These are phyloP conservation scores for Phytophthora tentaculata DNA, from an alignment of 352 stramenopile species.

Conservation along the genomic window DNA sequence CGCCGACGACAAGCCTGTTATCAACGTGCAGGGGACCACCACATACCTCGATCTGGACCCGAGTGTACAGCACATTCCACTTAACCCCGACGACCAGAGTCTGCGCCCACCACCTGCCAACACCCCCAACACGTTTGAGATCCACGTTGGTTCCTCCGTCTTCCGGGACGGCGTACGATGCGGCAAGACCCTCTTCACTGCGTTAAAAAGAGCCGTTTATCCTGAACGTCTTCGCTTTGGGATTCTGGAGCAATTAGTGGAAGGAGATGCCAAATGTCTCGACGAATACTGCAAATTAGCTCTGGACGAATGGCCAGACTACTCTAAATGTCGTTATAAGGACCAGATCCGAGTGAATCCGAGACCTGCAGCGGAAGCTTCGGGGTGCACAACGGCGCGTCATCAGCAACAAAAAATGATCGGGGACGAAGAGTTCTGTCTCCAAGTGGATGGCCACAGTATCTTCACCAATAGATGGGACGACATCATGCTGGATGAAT, in stretches of 20 bases:
- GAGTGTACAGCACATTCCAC: constrained; percentile 71
- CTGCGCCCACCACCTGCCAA: constrained; percentile 62
- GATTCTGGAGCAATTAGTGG: constrained; percentile 79
- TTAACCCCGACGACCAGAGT: constrained; percentile 30
- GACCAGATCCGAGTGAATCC: constrained; percentile 65
- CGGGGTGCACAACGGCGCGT: constrained; percentile 74
- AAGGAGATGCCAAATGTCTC: constrained; percentile 63
- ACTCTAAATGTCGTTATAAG: constrained; percentile 61
- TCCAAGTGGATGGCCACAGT: constrained; percentile 80
- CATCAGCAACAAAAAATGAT: constrained; percentile 80
- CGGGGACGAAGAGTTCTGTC: constrained; percentile 75
- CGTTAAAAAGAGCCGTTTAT: constrained; percentile 60
- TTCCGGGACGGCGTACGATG: constrained; percentile 80
- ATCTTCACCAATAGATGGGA: constrained; percentile 89
- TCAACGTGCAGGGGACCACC: constrained; percentile 50
- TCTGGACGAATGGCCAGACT: constrained; percentile 56
- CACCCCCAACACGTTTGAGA: constrained; percentile 48
- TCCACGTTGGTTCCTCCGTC: constrained; percentile 77
- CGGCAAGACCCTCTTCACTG: constrained; percentile 78
- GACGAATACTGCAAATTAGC: constrained; percentile 79
- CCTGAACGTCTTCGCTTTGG: constrained; percentile 77
- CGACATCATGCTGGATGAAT: constrained; percentile 66
- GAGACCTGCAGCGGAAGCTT: constrained; percentile 65
- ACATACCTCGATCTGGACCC: constrained; percentile 51
- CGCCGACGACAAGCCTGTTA: constrained; percentile 28